phyloP scores from a whole-genome alignment of 257 asterid species.

The Galeopsis tetrahit region DNA sequence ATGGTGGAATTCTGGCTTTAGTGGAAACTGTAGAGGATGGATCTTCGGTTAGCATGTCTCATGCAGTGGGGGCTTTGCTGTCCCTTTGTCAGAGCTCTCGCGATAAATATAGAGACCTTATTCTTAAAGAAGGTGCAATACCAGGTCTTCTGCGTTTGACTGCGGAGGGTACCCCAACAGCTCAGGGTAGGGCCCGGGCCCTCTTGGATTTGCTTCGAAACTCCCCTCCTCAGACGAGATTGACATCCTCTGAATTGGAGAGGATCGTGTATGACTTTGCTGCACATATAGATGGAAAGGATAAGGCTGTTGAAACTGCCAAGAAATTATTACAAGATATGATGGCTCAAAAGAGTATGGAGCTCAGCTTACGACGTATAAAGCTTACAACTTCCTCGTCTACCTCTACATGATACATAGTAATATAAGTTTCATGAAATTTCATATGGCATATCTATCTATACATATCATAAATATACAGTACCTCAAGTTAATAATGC shows the following conservation, averaged over 20 bases:
- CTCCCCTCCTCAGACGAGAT: conserved; percentile 52
- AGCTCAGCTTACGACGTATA: conserved; percentile 46
- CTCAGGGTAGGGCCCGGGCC: conserved; percentile 72
- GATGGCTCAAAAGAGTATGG: conserved; percentile 78
- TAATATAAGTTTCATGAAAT: conserved; percentile 30
- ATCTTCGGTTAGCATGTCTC: conserved; percentile 72
- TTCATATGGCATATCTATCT: neutral
- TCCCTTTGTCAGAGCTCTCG: conserved; percentile 73
- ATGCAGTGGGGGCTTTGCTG: conserved; percentile 74
- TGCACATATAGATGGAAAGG: conserved; percentile 66
- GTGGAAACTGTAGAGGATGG: conserved; percentile 92
- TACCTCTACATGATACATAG: conserved; percentile 38
- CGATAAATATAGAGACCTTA: conserved; percentile 74
- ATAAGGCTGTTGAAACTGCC: conserved; percentile 80
- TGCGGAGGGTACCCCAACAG: conserved; percentile 77
- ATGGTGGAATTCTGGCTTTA: conserved; percentile 71
- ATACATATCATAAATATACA: too few relatives aligned
- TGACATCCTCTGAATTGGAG: conserved; percentile 70
- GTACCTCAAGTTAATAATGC: conserved; percentile 8
- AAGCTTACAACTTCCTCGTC: conserved; percentile 48
- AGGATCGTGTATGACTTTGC: conserved; percentile 77
- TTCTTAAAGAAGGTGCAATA: conserved; percentile 84
- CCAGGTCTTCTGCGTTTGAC: conserved; percentile 86
- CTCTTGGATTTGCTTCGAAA: conserved; percentile 80
- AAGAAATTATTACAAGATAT: conserved; percentile 72